A percentile compares a stretch with the other conserved stretches of the same genome.
phyloP scores from a whole-genome alignment of 352 stramenopile genomes.

The Globisporangium takayamanum region DNA sequence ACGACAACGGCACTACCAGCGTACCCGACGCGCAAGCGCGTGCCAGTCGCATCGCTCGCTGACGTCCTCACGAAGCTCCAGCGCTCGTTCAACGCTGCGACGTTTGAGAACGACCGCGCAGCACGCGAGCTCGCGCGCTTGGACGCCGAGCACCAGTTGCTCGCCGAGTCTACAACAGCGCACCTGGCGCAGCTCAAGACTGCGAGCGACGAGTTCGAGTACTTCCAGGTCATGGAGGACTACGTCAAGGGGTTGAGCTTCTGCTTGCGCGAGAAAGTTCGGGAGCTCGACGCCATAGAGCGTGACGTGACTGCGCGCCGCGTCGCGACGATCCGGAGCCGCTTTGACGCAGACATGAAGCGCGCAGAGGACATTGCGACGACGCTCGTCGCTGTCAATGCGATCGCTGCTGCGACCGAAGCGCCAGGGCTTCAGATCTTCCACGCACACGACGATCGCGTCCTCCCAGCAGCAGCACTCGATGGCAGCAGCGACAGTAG shows the following conservation, averaged over 20 bases:
- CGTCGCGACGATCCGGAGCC: constrained; percentile 4
- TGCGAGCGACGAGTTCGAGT: constrained; percentile 69
- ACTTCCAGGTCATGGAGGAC: constrained; percentile 70
- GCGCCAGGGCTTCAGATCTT: constrained; percentile 5
- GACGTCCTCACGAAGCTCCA: constrained; percentile 51
- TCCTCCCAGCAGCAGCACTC: not conserved
- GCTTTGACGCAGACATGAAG: constrained; percentile 6
- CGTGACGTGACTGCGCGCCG: constrained; percentile 21
- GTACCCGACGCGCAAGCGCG: constrained; percentile 50
- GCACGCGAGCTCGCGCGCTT: constrained; percentile 46
- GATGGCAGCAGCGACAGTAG: too few species aligned
- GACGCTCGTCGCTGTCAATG: not conserved
- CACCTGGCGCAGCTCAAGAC: constrained; percentile 44
- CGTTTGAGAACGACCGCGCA: constrained; percentile 38
- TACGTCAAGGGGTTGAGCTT: constrained; percentile 71
- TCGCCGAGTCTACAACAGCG: constrained; percentile 32
- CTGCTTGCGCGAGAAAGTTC: constrained; percentile 62
- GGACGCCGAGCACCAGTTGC: constrained; percentile 36
- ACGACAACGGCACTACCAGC: not conserved
- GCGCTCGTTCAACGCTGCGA: constrained; percentile 33
- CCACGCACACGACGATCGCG: not conserved
- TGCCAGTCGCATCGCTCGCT: constrained; percentile 36
- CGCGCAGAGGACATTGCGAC: constrained; percentile 2
- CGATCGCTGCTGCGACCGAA: constrained; percentile 2
- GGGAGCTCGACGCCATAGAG: constrained; percentile 41